Conservation (phyloP, 768 basidiomycete genomes). For the Podaxis carcinomalis region DNA sequence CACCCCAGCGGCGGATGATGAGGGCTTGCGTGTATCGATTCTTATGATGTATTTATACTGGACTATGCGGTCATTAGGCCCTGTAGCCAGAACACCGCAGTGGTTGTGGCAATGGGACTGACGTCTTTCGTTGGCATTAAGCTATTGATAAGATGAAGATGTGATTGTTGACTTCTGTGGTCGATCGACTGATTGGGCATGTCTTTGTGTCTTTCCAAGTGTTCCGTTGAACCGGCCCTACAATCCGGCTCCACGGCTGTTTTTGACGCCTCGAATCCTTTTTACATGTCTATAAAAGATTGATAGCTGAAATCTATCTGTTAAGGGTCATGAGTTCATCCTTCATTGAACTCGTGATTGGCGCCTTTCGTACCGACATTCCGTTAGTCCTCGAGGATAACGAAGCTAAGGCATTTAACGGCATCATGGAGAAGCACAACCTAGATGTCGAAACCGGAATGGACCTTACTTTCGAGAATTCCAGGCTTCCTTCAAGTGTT, state of each 20-base stretch:
- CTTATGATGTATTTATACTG: neutral
- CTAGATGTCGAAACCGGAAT: neutral
- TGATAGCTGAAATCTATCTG: neutral
- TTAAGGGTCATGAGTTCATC: neutral
- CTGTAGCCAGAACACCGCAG: slow-evolving; percentile 1
- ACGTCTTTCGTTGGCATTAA: neutral
- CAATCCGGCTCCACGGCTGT: neutral
- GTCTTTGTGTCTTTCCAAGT: neutral
- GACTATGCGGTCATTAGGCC: neutral
- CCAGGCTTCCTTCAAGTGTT: neutral
- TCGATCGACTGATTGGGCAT: neutral
- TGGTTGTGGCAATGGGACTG: neutral
- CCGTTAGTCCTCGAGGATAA: neutral
- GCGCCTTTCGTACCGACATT: neutral
- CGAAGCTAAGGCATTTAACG: neutral
- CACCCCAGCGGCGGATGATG: neutral
- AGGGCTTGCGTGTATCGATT: neutral
- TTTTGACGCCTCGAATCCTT: neutral
- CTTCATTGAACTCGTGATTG: neutral
- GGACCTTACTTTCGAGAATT: neutral
- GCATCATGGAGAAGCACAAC: neutral
- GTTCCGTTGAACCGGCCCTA: slow-evolving; percentile 1
- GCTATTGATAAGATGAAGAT: slow-evolving; percentile 5
- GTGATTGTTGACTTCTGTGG: neutral
- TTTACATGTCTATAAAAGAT: neutral